A percentile compares a stretch with the other conserved stretches of the same genome.
phyloP scores from a whole-genome alignment of 495 filamentous ascomycete species.

The Mycothermus thermophilus region DNA sequence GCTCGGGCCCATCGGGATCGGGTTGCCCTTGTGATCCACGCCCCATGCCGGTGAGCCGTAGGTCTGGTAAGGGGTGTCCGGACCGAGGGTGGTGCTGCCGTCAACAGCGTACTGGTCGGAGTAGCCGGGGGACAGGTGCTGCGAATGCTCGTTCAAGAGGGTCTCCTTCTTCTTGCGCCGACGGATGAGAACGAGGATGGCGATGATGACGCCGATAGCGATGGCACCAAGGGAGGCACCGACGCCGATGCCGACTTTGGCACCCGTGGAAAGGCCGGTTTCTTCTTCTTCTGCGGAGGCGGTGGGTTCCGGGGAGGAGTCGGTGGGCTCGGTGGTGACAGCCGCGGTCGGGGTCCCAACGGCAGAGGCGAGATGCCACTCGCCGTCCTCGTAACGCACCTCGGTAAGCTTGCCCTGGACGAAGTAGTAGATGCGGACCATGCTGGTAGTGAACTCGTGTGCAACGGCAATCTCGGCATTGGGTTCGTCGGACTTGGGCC shows the following conservation, averaged over 20 bases:
- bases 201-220: slow-evolving; percentile 13
- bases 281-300: neutral
- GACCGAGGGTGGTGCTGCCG: slow-evolving; percentile 6
- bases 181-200: slow-evolving; percentile 11
- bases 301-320: neutral
- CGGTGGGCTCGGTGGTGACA: neutral
- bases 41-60: slow-evolving; percentile 7
- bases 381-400: slow-evolving; percentile 15
- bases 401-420: slow-evolving; percentile 19
- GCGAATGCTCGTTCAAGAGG: too few relatives aligned
- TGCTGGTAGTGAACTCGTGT: slow-evolving; percentile 8
- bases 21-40: slow-evolving; percentile 7
- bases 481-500: slow-evolving; percentile 23
- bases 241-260: slow-evolving; percentile 26
- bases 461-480: slow-evolving; percentile 19
- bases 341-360: slow-evolving; percentile 4
- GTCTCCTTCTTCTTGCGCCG: slow-evolving; percentile 9
- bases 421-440: slow-evolving; percentile 23
- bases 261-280: slow-evolving; percentile 19
- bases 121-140: neutral
- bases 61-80: slow-evolving; percentile 6
- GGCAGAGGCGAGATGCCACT: slow-evolving; percentile 10
- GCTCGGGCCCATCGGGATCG: neutral
- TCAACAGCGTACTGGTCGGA: neutral
- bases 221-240: slow-evolving; percentile 21